A percentile compares a stretch with the other conserved stretches of the same genome.
These are phyloP conservation scores for Flaveria ramosissima DNA, from an alignment of 129 eudicot species.

Conservation along the genomic window DNA sequence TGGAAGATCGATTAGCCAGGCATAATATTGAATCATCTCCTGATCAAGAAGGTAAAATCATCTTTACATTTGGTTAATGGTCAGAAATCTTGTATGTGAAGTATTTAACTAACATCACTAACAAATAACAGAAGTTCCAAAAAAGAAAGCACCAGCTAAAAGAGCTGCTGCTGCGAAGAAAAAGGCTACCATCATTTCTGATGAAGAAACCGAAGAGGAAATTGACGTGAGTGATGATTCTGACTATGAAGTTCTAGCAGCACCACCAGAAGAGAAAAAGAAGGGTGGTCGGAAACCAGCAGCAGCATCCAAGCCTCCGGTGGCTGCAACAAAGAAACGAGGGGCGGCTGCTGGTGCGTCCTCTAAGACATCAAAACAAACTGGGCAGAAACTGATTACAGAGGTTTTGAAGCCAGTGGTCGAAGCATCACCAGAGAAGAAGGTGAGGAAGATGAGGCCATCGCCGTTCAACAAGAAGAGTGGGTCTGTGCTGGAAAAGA, in stretches of 20 bases:
- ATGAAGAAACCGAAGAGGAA: slow-evolving; percentile 50
- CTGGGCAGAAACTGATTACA: slow-evolving; percentile 59
- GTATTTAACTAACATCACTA: neutral
- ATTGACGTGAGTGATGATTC: slow-evolving; percentile 48
- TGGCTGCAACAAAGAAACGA: slow-evolving; percentile 64
- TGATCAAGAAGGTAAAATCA: slow-evolving; percentile 64
- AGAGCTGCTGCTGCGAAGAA: slow-evolving; percentile 60
- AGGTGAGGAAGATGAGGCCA: slow-evolving; percentile 89
- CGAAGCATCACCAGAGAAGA: slow-evolving; percentile 73
- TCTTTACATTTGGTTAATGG: neutral
- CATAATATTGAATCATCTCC: slow-evolving; percentile 79
- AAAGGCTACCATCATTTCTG: slow-evolving; percentile 47
- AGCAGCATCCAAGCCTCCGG: slow-evolving; percentile 50
- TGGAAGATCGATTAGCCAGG: slow-evolving; percentile 69
- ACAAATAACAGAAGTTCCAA: slow-evolving; percentile 35
- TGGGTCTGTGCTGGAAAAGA: slow-evolving; percentile 62
- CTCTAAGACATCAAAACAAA: slow-evolving; percentile 30
- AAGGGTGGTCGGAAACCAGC: slow-evolving; percentile 63
- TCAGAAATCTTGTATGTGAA: slow-evolving; percentile 2
- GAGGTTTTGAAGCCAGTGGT: slow-evolving; percentile 60
- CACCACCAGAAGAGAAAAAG: slow-evolving; percentile 45
- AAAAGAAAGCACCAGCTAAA: slow-evolving; percentile 51
- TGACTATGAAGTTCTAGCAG: slow-evolving; percentile 39
- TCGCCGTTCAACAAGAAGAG: slow-evolving; percentile 96
- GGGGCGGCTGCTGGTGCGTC: slow-evolving; percentile 44